phyloP scores from a whole-genome alignment of 306 rosid genomes.

The Fragaria nilgerrensis region DNA sequence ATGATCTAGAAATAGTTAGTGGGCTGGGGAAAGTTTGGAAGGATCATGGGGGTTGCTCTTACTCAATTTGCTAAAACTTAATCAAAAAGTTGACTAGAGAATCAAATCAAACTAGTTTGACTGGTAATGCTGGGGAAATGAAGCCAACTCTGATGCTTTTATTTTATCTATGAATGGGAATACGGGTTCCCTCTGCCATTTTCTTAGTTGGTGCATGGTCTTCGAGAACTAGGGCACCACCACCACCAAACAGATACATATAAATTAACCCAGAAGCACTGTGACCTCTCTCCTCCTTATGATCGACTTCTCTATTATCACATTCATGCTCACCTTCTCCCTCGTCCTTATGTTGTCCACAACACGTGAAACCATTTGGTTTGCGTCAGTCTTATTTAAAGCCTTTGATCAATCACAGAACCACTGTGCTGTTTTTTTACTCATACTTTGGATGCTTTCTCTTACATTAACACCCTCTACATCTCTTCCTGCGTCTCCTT shows the following conservation, averaged over 20 bases:
- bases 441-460: constrained; percentile 27
- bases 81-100: background rate
- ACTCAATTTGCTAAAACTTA: too few relatives aligned
- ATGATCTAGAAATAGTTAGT: background rate
- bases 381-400: constrained; percentile 22
- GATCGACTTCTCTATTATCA: background rate
- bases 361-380: constrained; percentile 37
- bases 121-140: constrained; percentile 32
- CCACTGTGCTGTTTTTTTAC: constrained; percentile 1
- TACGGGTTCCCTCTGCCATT: constrained; percentile 14
- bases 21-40: background rate
- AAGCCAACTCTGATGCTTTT: constrained; percentile 17
- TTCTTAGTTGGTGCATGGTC: constrained; percentile 22
- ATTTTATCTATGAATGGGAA: constrained; percentile 20
- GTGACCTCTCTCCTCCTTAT: background rate
- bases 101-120: constrained; percentile 28
- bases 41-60: too few relatives aligned
- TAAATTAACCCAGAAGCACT: background rate
- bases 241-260: background rate
- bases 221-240: constrained; percentile 17
- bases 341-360: constrained; percentile 22
- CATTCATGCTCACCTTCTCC: constrained; percentile 10
- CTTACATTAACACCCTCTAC: constrained; percentile 9
- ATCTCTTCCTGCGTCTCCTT: background rate
- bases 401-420: constrained; percentile 12